These are phyloP conservation scores for Davidsoniella neocaledoniae DNA, from an alignment of 2,329 filamentous ascomycete genomes.

Conservation along the genomic window DNA sequence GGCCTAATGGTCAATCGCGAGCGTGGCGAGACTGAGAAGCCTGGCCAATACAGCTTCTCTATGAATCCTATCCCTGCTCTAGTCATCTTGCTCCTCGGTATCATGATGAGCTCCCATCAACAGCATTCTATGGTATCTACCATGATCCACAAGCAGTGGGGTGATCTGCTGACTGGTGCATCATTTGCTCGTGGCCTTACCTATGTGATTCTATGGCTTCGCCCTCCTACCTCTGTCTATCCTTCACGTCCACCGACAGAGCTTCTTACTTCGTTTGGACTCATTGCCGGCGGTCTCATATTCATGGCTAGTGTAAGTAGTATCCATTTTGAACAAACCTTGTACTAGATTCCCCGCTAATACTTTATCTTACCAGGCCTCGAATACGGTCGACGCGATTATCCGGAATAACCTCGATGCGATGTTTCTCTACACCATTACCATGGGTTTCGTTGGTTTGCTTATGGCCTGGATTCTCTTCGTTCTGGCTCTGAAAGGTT, in stretches of 20 bases:
- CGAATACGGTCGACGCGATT: conserved; percentile 62
- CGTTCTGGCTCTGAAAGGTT: conserved; percentile 71
- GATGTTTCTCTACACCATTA: conserved; percentile 87
- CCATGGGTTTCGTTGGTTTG: conserved; percentile 65
- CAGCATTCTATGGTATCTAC: conserved; percentile 68
- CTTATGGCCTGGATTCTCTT: conserved; percentile 74
- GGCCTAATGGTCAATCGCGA: conserved; percentile 20
- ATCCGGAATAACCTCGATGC: conserved; percentile 62
- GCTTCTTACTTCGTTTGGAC: conserved; percentile 69
- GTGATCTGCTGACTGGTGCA: conserved; percentile 64
- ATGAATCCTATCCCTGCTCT: conserved; percentile 80
- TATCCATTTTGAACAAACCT: neutral
- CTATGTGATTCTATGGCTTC: conserved; percentile 64
- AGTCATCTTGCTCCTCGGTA: conserved; percentile 69
- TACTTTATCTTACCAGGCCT: conserved; percentile 32
- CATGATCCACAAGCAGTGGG: conserved; percentile 93
- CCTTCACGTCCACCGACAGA: conserved; percentile 81
- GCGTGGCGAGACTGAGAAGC: conserved; percentile 25
- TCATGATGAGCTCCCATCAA: conserved; percentile 92
- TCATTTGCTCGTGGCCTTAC: conserved; percentile 63
- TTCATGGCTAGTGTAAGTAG: conserved; percentile 75
- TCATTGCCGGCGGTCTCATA: conserved; percentile 73
- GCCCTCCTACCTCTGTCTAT: conserved; percentile 62
- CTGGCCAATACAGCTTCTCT: conserved; percentile 54
- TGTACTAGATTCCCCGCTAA: conserved; percentile 14